Conservation (phyloP, 148 eudicot genomes). For the Spergularia bocconei region DNA sequence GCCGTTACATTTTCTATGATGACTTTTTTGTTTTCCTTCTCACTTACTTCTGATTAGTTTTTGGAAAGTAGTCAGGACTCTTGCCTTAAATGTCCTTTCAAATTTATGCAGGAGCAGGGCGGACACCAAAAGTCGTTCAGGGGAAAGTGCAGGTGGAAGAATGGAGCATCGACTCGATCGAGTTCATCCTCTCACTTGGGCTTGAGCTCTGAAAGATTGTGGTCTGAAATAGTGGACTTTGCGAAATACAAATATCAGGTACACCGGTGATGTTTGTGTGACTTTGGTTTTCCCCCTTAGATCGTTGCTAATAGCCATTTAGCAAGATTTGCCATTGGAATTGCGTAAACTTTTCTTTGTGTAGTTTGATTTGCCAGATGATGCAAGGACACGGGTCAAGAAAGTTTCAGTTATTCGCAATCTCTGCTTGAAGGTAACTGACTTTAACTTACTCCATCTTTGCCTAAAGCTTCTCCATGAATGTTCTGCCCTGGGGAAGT, state of each 20-base stretch:
- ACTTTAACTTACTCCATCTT: background rate
- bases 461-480: no score
- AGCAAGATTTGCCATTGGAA: constrained; percentile 8
- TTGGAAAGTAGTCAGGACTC: background rate
- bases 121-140: constrained; percentile 52
- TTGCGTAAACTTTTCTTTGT: constrained; percentile 7
- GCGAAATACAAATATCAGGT: constrained; percentile 96
- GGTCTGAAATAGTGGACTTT: constrained; percentile 80
- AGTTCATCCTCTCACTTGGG: constrained; percentile 40
- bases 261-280: background rate
- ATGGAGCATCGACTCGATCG: constrained; percentile 41
- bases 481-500: no score
- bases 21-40: background rate
- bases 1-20: background rate
- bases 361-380: constrained; percentile 85
- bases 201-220: constrained; percentile 64
- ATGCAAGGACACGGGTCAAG: constrained; percentile 67
- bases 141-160: constrained; percentile 49
- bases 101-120: constrained; percentile 45
- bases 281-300: background rate
- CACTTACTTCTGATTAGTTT: background rate
- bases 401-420: constrained; percentile 90
- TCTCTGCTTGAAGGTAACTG: constrained; percentile 79
- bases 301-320: background rate
- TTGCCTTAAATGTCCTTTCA: no score